These are phyloP conservation scores for Solanum chacoense DNA, from an alignment of 305 asterid genomes.

Conservation along the genomic window DNA sequence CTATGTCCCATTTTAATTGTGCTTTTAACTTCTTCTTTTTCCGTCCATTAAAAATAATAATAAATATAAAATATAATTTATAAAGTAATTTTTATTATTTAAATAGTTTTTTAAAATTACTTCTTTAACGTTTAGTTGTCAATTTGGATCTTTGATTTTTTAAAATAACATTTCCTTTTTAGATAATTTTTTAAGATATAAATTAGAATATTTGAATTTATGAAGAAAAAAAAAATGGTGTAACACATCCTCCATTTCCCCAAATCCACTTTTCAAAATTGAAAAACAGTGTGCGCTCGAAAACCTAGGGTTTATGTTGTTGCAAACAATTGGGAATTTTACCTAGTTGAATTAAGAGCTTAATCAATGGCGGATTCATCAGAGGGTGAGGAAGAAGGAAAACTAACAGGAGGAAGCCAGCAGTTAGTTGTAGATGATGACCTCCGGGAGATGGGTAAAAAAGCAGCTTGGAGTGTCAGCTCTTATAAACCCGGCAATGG, in stretches of 20 bases:
- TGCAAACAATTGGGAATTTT: background rate
- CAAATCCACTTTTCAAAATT: background rate
- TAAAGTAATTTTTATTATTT: background rate
- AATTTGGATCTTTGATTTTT: background rate
- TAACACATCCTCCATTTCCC: background rate
- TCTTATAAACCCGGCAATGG: conserved; percentile 77
- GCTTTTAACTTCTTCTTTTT: background rate
- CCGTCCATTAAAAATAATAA: background rate
- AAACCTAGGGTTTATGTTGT: background rate
- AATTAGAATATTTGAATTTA: background rate
- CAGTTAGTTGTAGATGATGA: conserved; percentile 46
- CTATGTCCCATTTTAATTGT: background rate
- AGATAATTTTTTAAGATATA: background rate
- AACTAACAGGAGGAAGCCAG: conserved; percentile 46
- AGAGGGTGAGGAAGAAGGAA: conserved; percentile 69
- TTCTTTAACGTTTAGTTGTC: background rate
- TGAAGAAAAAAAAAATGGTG: background rate
- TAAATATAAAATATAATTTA: background rate
- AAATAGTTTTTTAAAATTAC: background rate
- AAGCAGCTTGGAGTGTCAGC: conserved; percentile 81
- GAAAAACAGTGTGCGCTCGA: background rate
- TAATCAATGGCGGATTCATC: conserved; percentile 49
- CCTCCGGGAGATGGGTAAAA: conserved; percentile 67
- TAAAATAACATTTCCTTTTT: background rate
- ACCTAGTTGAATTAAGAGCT: background rate